Conservation (phyloP, 192 early-diverging fungal species). For the Coemansia furcata region DNA sequence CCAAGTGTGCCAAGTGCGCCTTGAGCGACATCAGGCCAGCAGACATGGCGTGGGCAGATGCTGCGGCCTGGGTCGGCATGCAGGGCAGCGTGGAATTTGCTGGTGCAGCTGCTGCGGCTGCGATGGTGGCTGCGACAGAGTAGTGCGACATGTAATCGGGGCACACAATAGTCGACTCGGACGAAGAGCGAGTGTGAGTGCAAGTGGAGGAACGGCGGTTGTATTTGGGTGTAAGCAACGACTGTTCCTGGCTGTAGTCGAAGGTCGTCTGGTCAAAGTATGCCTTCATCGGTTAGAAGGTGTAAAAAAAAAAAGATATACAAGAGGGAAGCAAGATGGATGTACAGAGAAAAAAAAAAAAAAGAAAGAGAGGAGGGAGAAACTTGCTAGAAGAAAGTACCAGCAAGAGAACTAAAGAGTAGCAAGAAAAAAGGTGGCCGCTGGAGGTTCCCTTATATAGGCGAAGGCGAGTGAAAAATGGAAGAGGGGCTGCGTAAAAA, state of each 20-base stretch:
- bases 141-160: slow-evolving; percentile 7
- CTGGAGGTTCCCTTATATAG: background rate
- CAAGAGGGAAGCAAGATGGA: background rate
- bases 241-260: slow-evolving; percentile 4
- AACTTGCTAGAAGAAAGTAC: background rate
- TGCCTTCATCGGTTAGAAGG: slow-evolving; percentile 5
- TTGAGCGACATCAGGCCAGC: background rate
- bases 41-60: background rate
- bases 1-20: background rate
- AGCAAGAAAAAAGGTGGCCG: background rate
- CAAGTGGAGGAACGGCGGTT: background rate
- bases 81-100: background rate
- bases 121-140: background rate
- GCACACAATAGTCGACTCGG: slow-evolving; percentile 26
- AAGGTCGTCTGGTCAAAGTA: slow-evolving; percentile 4
- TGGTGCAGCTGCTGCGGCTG: slow-evolving; percentile 9
- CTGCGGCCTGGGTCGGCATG: slow-evolving; percentile 2
- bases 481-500: slow-evolving; percentile 10
- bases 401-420: background rate
- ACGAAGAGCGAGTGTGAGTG: slow-evolving; percentile 38
- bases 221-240: slow-evolving; percentile 1
- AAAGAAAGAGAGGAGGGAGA: background rate
- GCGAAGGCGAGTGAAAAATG: background rate
- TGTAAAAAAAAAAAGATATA: background rate
- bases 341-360: no score